Evolutionary conservation across 371 early-diverging fungal genomes (phyloP).

Genomic region (Astathelohania contejeani): DNA sequence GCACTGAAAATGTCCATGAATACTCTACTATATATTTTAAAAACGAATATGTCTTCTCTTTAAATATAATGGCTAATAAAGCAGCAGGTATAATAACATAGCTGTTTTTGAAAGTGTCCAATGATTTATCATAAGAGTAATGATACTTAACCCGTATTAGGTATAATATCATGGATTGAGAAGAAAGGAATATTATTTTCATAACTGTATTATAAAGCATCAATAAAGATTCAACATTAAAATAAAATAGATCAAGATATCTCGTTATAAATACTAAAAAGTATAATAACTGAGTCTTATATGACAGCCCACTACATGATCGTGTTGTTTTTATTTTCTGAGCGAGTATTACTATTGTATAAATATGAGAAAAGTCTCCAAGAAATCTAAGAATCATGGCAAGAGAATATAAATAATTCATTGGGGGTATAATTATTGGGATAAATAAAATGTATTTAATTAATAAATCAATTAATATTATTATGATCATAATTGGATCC

Average conservation of each 20-base stretch:
- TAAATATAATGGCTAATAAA: constrained; percentile 53
- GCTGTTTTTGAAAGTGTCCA: constrained; percentile 63
- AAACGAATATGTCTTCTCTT: constrained; percentile 51
- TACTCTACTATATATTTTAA: constrained; percentile 17
- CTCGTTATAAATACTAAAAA: constrained; percentile 75
- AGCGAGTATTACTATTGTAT: constrained; percentile 35
- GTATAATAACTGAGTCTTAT: constrained; percentile 86
- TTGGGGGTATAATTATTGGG: not conserved
- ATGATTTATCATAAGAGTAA: constrained; percentile 68
- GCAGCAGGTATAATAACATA: constrained; percentile 39
- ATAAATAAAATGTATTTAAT: too few relatives aligned
- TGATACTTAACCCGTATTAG: constrained; percentile 67
- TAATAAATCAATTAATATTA: too few relatives aligned
- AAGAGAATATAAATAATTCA: not conserved
- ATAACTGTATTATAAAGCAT: constrained; percentile 68
- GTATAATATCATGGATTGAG: constrained; percentile 69
- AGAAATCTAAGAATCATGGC: constrained; percentile 1
- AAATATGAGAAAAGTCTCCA: constrained; percentile 34
- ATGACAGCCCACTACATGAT: constrained; percentile 65
- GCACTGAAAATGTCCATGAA: constrained; percentile 81
- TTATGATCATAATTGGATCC: too few relatives aligned
- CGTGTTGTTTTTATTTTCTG: constrained; percentile 48
- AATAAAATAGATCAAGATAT: constrained; percentile 71
- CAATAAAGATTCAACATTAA: constrained; percentile 53
- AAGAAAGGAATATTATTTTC: constrained; percentile 76